Percentiles rank a stretch among this genome's conserved stretches.
Evolutionary conservation across 1,284 basidiomycete species (phyloP).

Genomic region (Ceratobasidium sp.): DNA sequence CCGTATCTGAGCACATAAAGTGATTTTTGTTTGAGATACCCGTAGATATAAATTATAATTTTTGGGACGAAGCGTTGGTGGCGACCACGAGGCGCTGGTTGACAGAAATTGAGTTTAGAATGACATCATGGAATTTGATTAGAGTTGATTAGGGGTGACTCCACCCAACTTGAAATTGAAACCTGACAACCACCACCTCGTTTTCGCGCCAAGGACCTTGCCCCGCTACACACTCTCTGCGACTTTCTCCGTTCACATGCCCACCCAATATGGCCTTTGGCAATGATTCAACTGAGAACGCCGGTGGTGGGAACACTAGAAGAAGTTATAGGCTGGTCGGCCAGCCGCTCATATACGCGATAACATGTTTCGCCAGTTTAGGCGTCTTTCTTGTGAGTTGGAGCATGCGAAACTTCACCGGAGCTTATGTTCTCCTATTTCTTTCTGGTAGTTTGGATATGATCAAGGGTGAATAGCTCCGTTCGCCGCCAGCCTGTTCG

Average conservation of each 20-base stretch:
- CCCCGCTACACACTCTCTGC: background rate
- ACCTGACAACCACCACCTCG: conserved; percentile 34
- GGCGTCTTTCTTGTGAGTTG: conserved; percentile 86
- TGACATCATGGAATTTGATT: conserved; percentile 29
- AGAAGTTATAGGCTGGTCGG: conserved; percentile 70
- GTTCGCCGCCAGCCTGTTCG: background rate
- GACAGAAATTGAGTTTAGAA: background rate
- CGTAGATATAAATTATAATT: background rate
- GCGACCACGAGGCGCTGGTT: background rate
- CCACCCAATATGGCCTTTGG: conserved; percentile 4
- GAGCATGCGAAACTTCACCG: background rate
- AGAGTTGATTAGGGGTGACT: conserved; percentile 30
- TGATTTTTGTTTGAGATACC: background rate
- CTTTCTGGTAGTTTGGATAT: conserved; percentile 80
- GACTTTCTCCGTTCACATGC: conserved; percentile 21
- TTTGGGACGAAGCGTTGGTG: background rate
- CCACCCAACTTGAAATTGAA: conserved; percentile 29
- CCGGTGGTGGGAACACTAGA: conserved; percentile 1
- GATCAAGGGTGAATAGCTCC: conserved; percentile 85
- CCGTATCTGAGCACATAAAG: conserved; percentile 21
- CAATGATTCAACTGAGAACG: conserved; percentile 17
- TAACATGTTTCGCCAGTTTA: conserved; percentile 87
- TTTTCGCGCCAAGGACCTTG: conserved; percentile 20
- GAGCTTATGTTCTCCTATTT: conserved; percentile 37
- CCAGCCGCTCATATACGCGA: conserved; percentile 83